Conservation (phyloP, 345 rosid genomes). For the Linum tenue region DNA sequence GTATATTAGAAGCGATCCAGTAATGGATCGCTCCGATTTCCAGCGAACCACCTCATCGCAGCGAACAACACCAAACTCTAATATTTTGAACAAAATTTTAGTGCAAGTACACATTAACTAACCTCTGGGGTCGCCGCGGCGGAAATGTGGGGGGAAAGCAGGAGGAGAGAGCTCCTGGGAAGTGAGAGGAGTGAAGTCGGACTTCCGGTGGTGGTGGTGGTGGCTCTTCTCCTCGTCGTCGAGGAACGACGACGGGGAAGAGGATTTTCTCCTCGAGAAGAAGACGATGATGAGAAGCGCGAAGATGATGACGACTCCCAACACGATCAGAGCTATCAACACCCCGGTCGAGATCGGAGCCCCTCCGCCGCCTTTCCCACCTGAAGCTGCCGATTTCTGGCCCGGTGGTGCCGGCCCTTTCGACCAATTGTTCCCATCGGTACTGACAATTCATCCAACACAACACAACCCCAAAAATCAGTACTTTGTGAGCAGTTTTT, state of each 20-base stretch:
- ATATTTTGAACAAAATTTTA: too few species aligned
- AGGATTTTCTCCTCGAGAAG: constrained; percentile 27
- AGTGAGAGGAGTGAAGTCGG: constrained; percentile 36
- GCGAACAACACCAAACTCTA: too few species aligned
- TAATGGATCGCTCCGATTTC: too few species aligned
- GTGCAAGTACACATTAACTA: too few species aligned
- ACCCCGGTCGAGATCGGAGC: constrained; percentile 27
- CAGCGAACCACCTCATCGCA: too few species aligned
- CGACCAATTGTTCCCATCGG: constrained; percentile 84
- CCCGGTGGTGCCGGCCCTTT: constrained; percentile 50
- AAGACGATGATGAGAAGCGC: constrained; percentile 32
- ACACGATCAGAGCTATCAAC: constrained; percentile 30
- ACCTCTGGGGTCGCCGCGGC: background rate
- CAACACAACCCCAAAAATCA: constrained; percentile 13
- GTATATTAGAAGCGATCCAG: too few species aligned
- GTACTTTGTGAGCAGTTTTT: background rate
- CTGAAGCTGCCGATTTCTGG: background rate
- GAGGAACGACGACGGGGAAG: constrained; percentile 54
- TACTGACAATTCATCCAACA: constrained; percentile 28
- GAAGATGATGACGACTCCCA: constrained; percentile 38
- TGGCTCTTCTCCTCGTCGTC: constrained; percentile 60
- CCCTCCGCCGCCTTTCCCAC: constrained; percentile 12
- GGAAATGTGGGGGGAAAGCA: constrained; percentile 12
- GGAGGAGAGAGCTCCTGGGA: constrained; percentile 40
- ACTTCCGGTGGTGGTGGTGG: constrained; percentile 13